A percentile compares a stretch with the other conserved stretches of the same genome.
Conservation (phyloP, 331 rosid species). For the Prunus yedoensis region DNA sequence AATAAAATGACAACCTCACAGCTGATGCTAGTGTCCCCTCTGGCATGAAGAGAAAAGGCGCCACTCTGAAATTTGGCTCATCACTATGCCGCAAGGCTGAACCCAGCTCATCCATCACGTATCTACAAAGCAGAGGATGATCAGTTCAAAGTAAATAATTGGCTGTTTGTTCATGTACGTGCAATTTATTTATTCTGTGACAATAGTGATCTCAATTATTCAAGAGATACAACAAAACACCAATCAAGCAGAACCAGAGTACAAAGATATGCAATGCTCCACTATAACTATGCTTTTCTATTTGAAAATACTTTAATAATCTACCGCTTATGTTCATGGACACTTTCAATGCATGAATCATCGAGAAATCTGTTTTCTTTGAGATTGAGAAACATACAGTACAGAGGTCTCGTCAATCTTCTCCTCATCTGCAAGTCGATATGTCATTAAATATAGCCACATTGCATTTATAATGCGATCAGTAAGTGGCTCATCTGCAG, state of each 20-base stretch:
- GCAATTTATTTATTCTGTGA: neutral
- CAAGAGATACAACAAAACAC: neutral
- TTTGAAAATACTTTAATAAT: neutral
- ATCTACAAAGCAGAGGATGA: constrained; percentile 49
- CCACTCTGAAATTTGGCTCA: constrained; percentile 83
- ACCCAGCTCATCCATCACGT: constrained; percentile 94
- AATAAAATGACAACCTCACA: constrained; percentile 55
- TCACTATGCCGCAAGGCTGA: constrained; percentile 90
- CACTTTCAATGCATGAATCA: neutral
- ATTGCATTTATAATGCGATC: constrained; percentile 81
- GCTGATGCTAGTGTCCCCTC: constrained; percentile 83
- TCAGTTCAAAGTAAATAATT: constrained; percentile 14
- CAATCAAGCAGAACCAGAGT: neutral
- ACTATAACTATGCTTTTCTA: neutral
- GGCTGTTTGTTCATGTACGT: neutral
- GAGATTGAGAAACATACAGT: constrained; percentile 44
- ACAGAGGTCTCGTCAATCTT: constrained; percentile 95
- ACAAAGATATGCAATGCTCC: neutral
- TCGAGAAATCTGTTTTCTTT: neutral
- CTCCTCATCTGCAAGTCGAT: constrained; percentile 93
- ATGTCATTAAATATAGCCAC: constrained; percentile 91
- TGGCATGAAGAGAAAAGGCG: constrained; percentile 93
- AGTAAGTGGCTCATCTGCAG: constrained; percentile 60
- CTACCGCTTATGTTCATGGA: neutral
- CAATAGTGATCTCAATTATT: neutral